Base-by-base conservation (phyloP, 1,139 yeast genomes). In the Yamadazyma kanchanaburiensis region DNA sequence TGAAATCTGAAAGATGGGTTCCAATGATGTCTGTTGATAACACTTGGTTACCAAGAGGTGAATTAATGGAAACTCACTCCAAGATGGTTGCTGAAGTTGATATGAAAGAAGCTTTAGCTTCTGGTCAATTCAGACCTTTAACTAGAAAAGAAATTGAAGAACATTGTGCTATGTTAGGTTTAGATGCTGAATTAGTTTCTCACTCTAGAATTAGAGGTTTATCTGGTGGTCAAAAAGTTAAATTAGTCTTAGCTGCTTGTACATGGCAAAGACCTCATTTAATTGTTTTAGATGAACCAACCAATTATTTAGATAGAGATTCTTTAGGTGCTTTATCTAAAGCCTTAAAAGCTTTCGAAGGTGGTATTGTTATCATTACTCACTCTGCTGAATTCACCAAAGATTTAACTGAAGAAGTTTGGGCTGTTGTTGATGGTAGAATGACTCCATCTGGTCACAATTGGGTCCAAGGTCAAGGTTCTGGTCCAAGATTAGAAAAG, bases 11-110 rank as follows among this genome's bases (percentile, higher is more conserved):
- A 80, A 86, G 96, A 80, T 91, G 97, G 97, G 94, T 88, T 55
- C 94, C 95, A 67, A 91, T 91, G 98, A 84, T 89, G 83, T 84
- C 96, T 58, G 95, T 91, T 64, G 98, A 91, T 78, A 91, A 91
- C 79, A 94, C 96, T 64, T 91, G 98, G 98, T 80, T 91, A 65
- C 98, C 98, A 76, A 91, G 98, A 84, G 94, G 95, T 77, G 98
- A 91, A 77, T 81, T 91, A 64, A 76, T 89, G 71, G 97, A 91
- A 76, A 81, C 97, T 47, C 98, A 91, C 80, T 74, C 96, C 67
- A 91, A 91, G 88, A 67, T 89, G 81, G 96, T 91, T 70, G 96
- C 97, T 69, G 98, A 91, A 78, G 97, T 91, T 64, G 98, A 91
- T 72, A 89, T 91, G 97, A 91, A 91, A 85, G 98, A 91, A 78